A percentile compares a stretch with the other conserved stretches of the same genome.
Conservation (phyloP, 371 early-diverging fungal genomes). For the Parasitella parasitica region DNA sequence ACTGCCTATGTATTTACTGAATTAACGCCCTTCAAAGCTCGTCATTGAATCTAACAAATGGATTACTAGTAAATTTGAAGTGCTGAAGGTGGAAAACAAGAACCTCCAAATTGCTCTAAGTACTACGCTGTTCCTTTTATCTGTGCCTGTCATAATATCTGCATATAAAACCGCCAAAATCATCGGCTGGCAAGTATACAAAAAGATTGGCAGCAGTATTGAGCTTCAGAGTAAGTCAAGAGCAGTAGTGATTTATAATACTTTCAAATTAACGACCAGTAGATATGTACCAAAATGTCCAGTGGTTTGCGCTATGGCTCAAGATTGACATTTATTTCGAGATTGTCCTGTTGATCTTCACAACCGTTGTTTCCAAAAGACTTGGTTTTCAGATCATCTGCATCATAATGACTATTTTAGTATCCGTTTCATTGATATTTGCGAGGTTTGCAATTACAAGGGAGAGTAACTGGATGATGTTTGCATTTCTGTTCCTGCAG, state of each 20-base stretch:
- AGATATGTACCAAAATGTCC: slow-evolving; percentile 13
- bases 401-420: background rate
- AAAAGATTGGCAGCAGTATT: slow-evolving; percentile 15
- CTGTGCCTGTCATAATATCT: slow-evolving; percentile 5
- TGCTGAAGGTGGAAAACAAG: slow-evolving; percentile 4
- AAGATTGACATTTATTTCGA: slow-evolving; percentile 18
- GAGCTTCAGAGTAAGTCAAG: slow-evolving; percentile 15
- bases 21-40: background rate
- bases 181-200: slow-evolving; percentile 21
- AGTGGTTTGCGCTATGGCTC: slow-evolving; percentile 7
- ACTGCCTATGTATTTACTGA: background rate
- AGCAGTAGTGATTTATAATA: background rate
- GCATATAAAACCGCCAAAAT: slow-evolving; percentile 13
- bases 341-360: background rate
- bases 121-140: background rate
- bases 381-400: background rate
- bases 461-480: slow-evolving; percentile 11
- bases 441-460: slow-evolving; percentile 6
- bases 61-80: background rate
- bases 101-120: slow-evolving; percentile 11
- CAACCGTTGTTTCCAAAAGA: background rate
- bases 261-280: background rate
- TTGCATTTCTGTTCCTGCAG: slow-evolving; percentile 5
- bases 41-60: slow-evolving; percentile 7
- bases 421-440: background rate